Conservation (phyloP, 176 grass and related monocot species). For the Rhipidocladum racemiflorum region DNA sequence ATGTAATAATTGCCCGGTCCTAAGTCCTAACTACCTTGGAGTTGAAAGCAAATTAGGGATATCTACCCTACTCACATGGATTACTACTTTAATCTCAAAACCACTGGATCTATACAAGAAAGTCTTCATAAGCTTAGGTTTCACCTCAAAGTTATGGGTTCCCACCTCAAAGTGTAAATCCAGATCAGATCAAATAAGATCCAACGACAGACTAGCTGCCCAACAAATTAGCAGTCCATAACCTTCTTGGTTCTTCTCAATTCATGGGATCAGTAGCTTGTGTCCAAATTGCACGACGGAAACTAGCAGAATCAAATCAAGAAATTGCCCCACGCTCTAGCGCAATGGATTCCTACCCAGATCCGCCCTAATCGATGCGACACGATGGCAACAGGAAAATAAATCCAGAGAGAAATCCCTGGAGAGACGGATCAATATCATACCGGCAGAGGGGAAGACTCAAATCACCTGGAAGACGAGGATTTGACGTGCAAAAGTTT, state of each 20-base stretch:
- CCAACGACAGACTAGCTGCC: neutral
- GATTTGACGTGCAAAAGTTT: constrained; percentile 14
- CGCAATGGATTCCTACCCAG: neutral
- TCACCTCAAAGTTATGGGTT: neutral
- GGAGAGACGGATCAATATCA: neutral
- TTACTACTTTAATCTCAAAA: neutral
- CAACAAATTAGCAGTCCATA: neutral
- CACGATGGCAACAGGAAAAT: neutral
- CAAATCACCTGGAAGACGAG: constrained; percentile 3
- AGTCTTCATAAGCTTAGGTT: neutral
- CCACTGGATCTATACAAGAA: neutral
- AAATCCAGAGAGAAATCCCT: neutral
- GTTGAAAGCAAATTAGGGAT: neutral
- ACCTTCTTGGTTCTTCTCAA: neutral
- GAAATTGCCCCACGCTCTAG: neutral
- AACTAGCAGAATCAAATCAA: neutral
- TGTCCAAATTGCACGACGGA: neutral
- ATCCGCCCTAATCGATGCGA: neutral
- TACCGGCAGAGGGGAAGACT: constrained; percentile 22
- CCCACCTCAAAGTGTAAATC: neutral
- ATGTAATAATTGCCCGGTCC: neutral
- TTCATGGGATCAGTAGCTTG: neutral
- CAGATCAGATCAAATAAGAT: constrained; percentile 14
- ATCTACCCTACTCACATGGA: neutral
- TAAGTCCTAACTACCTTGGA: neutral